Percentiles rank a stretch among this genome's conserved stretches.
These are phyloP conservation scores for Purshia tridentata DNA, from an alignment of 306 rosid species.

Conservation along the genomic window DNA sequence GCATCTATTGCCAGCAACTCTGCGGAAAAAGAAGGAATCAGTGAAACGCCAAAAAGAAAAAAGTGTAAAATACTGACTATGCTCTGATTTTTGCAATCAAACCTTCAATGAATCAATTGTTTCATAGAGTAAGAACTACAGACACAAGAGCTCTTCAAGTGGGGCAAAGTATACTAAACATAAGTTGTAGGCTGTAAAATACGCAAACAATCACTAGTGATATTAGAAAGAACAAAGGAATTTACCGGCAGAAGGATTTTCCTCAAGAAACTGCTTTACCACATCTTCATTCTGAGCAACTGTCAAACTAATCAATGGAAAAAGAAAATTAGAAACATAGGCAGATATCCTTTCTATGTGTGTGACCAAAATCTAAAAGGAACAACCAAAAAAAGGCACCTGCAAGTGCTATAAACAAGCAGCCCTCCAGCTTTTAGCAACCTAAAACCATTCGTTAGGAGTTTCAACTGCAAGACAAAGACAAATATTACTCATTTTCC, in stretches of 20 bases:
- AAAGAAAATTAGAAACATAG: slow-evolving; percentile 17
- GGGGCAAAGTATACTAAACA: not conserved
- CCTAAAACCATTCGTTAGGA: slow-evolving; percentile 79
- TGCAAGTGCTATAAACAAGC: slow-evolving; percentile 96
- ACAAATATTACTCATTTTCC: slow-evolving; percentile 3
- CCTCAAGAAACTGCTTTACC: slow-evolving; percentile 77
- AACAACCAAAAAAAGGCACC: slow-evolving; percentile 42
- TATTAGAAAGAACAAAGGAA: slow-evolving; percentile 19
- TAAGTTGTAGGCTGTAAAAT: not conserved
- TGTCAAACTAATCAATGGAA: slow-evolving; percentile 58
- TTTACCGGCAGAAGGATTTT: slow-evolving; percentile 66
- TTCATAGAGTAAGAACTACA: not conserved
- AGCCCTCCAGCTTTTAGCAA: slow-evolving; percentile 74
- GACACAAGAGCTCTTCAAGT: not conserved
- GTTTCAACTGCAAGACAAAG: slow-evolving; percentile 62
- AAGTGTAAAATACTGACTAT: not conserved
- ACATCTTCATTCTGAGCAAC: slow-evolving; percentile 86
- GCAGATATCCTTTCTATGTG: not conserved
- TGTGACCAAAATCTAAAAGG: not conserved
- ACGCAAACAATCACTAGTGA: not conserved
- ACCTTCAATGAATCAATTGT: not conserved
- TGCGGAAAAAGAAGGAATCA: slow-evolving; percentile 15
- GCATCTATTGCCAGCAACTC: slow-evolving; percentile 62
- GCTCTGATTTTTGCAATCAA: not conserved
- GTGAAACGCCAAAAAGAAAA: not conserved